Evolutionary conservation across 805 yeast genomes (phyloP).

Genomic region (Kodamaea kaohsiungensis): DNA sequence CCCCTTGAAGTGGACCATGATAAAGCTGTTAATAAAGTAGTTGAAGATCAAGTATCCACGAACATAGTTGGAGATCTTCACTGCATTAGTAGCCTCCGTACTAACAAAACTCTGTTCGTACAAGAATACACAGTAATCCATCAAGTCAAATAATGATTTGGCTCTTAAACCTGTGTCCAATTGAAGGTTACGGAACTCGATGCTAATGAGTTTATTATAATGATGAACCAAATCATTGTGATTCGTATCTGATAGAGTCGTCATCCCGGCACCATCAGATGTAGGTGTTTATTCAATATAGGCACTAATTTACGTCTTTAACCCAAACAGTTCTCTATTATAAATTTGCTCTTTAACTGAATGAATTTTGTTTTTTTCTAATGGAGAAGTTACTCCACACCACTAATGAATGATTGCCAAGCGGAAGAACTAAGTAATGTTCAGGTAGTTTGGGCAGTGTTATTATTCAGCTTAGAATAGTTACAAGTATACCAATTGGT

Average conservation of each 20-base stretch:
- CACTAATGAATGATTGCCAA: background rate
- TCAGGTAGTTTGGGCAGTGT: no score
- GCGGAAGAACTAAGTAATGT: no score
- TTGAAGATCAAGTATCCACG: constrained; percentile 43
- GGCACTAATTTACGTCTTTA: background rate
- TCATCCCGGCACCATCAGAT: constrained; percentile 1
- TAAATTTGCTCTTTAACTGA: background rate
- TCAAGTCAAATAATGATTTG: constrained; percentile 42
- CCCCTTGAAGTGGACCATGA: constrained; percentile 44
- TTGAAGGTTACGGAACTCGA: constrained; percentile 40
- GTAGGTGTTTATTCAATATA: background rate
- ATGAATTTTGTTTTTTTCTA: background rate
- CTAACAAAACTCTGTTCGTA: constrained; percentile 31
- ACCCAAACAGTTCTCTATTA: background rate
- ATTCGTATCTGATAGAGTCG: background rate
- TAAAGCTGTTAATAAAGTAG: constrained; percentile 43
- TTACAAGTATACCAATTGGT: background rate
- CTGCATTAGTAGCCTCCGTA: constrained; percentile 1
- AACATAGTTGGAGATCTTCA: constrained; percentile 22
- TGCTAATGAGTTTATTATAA: constrained; percentile 28
- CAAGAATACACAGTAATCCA: constrained; percentile 40
- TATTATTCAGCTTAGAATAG: background rate
- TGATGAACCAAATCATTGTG: constrained; percentile 14
- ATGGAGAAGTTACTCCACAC: background rate
- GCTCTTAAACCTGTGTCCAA: constrained; percentile 27